Evolutionary conservation across 2,329 filamentous ascomycete genomes (phyloP).

Genomic region (Fusarium sororula): DNA sequence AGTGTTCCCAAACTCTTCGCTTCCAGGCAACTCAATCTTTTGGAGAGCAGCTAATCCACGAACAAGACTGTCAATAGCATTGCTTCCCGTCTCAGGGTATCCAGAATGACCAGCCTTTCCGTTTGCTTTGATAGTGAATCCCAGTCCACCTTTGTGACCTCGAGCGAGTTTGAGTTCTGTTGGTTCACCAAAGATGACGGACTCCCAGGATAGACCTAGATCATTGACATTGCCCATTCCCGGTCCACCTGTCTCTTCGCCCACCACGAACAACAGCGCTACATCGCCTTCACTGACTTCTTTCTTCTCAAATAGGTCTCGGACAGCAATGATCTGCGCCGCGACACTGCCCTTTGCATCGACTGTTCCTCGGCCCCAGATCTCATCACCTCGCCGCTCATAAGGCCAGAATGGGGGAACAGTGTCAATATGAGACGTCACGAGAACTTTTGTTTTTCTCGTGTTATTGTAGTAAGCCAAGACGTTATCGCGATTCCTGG

Average conservation of each 20-base stretch:
- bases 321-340: neutral
- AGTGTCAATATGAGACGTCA: conserved; percentile 7
- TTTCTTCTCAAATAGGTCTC: accelerated
- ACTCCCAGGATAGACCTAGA: neutral
- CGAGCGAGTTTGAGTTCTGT: conserved; percentile 2
- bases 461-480: neutral
- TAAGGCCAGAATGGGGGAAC: conserved; percentile 6
- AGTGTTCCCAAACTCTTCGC: neutral
- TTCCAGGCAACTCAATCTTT: neutral
- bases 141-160: neutral
- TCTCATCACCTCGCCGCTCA: conserved; percentile 2
- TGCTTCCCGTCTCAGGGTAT: neutral
- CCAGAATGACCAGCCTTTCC: conserved; percentile 7
- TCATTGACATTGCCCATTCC: neutral
- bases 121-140: neutral
- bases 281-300: neutral
- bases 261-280: neutral
- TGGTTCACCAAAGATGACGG: conserved; percentile 2
- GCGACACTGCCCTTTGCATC: conserved; percentile 5
- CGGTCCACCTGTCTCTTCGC: neutral
- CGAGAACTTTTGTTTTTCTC: neutral
- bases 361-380: conserved; percentile 1
- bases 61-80: conserved; percentile 9
- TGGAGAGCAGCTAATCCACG: neutral
- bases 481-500: neutral